Percentiles rank a stretch among this genome's conserved stretches.
Evolutionary conservation across 1,284 basidiomycete genomes (phyloP).

Genomic region (Cutaneotrichosporon daszewskae): DNA sequence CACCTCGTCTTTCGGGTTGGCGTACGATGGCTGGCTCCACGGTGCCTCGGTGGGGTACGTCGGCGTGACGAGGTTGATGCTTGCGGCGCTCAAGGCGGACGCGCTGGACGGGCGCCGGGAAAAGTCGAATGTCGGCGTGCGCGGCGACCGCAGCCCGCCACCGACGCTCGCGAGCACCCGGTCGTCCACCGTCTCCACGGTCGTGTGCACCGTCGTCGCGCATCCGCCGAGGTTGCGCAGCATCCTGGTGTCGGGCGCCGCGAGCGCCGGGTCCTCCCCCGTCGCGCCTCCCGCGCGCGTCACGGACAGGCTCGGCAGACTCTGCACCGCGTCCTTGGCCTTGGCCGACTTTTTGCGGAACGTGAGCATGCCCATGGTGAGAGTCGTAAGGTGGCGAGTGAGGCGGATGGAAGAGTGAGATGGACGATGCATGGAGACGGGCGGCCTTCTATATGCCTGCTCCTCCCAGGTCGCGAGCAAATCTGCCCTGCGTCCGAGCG

Average conservation of each 20-base stretch:
- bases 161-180: too few species aligned
- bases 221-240: background rate
- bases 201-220: background rate
- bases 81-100: background rate
- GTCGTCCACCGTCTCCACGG: background rate
- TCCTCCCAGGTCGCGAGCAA: too few species aligned
- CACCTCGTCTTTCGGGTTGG: too few species aligned
- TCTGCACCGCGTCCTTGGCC: background rate
- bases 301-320: too few species aligned
- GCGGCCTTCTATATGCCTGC: too few species aligned
- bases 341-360: background rate
- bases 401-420: too few species aligned
- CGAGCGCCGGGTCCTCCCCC: too few species aligned
- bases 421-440: too few species aligned
- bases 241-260: background rate
- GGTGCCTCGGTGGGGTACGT: background rate
- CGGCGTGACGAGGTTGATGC: background rate
- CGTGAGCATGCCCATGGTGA: background rate
- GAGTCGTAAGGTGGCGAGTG: too few species aligned
- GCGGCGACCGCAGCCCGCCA: too few species aligned
- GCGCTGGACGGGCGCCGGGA: background rate
- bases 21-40: background rate
- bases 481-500: too few species aligned
- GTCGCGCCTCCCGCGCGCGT: too few species aligned
- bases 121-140: background rate